phyloP scores from a whole-genome alignment of 768 basidiomycete species.

The Trametes elegans region DNA sequence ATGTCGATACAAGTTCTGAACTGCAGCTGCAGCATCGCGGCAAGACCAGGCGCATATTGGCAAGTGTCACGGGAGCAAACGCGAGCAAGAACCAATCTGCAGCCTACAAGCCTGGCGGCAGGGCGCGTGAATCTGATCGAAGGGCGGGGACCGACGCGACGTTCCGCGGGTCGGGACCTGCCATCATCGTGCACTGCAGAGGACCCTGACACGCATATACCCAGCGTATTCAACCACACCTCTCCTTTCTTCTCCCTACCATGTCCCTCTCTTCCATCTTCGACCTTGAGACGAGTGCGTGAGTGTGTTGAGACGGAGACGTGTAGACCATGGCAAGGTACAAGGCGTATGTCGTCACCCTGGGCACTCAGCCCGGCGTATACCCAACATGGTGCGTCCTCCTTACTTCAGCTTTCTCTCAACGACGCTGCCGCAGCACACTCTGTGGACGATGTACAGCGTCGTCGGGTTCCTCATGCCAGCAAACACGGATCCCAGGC shows the following conservation, averaged over 20 bases:
- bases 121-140: neutral
- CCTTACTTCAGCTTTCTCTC: neutral
- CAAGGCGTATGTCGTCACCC: slow-evolving; percentile 23
- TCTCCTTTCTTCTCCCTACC: neutral
- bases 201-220: neutral
- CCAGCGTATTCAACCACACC: neutral
- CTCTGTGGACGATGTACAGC: neutral
- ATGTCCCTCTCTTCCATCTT: neutral
- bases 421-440: slow-evolving; percentile 1
- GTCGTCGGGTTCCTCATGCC: too few relatives aligned
- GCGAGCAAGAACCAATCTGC: neutral
- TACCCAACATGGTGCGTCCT: slow-evolving; percentile 25
- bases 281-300: neutral
- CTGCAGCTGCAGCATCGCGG: neutral
- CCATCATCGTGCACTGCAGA: neutral
- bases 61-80: slow-evolving; percentile 8
- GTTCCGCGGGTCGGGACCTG: neutral
- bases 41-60: neutral
- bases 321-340: slow-evolving; percentile 3
- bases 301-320: neutral
- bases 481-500: too few relatives aligned
- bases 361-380: slow-evolving; percentile 25
- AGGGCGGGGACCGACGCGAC: neutral
- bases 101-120: too few relatives aligned
- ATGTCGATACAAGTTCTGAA: too few relatives aligned